Conservation (phyloP, 805 yeast genomes). For the Schwanniomyces pseudopolymorphus region DNA sequence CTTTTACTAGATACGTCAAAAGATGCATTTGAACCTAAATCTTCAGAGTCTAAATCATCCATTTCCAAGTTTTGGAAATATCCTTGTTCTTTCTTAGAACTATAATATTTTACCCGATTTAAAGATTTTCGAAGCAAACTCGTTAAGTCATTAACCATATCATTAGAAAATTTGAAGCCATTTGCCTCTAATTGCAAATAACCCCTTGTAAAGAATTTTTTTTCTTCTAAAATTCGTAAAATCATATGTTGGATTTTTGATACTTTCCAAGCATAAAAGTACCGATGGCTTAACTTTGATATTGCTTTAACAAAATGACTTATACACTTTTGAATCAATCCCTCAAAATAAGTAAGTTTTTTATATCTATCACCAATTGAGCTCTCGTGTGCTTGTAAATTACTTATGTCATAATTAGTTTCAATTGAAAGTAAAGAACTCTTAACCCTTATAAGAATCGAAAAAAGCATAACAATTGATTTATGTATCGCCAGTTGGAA, state of each 20-base stretch:
- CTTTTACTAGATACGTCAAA: background rate
- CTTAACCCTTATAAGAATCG: slow-evolving; percentile 6
- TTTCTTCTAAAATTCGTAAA: slow-evolving; percentile 1
- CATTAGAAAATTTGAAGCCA: slow-evolving; percentile 10
- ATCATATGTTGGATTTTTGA: slow-evolving; percentile 12
- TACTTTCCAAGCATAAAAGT: slow-evolving; percentile 30
- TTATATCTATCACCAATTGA: slow-evolving; percentile 5
- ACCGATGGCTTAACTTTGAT: slow-evolving; percentile 18
- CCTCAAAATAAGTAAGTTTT: slow-evolving; percentile 7
- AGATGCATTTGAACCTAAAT: slow-evolving; percentile 1
- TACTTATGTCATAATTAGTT: background rate
- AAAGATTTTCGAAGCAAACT: slow-evolving; percentile 21
- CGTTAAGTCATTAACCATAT: slow-evolving; percentile 20
- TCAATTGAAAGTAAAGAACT: slow-evolving; percentile 1
- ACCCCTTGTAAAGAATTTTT: slow-evolving; percentile 3
- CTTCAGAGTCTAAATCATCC: slow-evolving; percentile 1
- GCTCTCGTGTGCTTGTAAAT: background rate
- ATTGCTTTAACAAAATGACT: slow-evolving; percentile 9
- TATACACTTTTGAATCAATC: slow-evolving; percentile 9
- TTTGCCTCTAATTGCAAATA: background rate
- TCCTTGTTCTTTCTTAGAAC: slow-evolving; percentile 5
- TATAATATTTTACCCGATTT: background rate
- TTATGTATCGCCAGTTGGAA: slow-evolving; percentile 18
- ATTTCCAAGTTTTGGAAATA: background rate
- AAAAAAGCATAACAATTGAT: slow-evolving; percentile 9